Percentiles rank a stretch among this genome's conserved stretches.
Evolutionary conservation across 2,329 filamentous ascomycete species (phyloP).

Genomic region (Bipolaris cookei): DNA sequence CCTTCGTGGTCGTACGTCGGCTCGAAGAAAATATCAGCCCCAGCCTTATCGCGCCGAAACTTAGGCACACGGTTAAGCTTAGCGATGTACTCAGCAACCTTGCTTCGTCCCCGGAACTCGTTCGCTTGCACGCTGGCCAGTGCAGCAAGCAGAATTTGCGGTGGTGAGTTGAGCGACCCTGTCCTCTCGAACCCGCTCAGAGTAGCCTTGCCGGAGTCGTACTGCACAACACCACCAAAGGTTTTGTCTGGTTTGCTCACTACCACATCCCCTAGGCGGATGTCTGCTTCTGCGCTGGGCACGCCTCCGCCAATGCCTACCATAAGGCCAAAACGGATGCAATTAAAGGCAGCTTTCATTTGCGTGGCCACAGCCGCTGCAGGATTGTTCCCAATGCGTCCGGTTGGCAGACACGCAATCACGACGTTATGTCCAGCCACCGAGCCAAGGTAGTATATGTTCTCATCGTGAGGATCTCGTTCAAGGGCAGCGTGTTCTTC

Average conservation of each 20-base stretch:
- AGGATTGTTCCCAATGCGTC: constrained; percentile 40
- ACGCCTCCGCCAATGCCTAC: constrained; percentile 50
- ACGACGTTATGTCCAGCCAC: constrained; percentile 43
- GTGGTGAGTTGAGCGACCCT: constrained; percentile 13
- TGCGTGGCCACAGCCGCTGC: constrained; percentile 38
- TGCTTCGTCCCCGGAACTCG: background rate
- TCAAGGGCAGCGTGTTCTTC: constrained; percentile 21
- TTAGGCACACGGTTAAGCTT: background rate
- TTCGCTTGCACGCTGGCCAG: constrained; percentile 12
- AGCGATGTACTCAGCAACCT: background rate
- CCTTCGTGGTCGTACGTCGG: constrained; percentile 20
- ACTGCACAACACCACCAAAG: constrained; percentile 5
- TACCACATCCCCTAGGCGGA: constrained; percentile 16
- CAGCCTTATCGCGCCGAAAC: background rate
- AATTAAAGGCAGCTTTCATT: constrained; percentile 37
- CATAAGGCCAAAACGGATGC: constrained; percentile 49
- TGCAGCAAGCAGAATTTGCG: constrained; percentile 15
- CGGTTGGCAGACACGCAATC: constrained; percentile 41
- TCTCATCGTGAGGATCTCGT: constrained; percentile 27
- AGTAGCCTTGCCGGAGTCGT: constrained; percentile 5
- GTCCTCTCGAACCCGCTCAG: constrained; percentile 9
- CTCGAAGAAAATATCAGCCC: constrained; percentile 25
- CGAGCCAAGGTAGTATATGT: constrained; percentile 25
- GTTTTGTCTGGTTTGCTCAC: constrained; percentile 1
- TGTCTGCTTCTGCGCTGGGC: constrained; percentile 12